Conservation (phyloP, 495 filamentous ascomycete species). For the Aspergillus kassunensis region DNA sequence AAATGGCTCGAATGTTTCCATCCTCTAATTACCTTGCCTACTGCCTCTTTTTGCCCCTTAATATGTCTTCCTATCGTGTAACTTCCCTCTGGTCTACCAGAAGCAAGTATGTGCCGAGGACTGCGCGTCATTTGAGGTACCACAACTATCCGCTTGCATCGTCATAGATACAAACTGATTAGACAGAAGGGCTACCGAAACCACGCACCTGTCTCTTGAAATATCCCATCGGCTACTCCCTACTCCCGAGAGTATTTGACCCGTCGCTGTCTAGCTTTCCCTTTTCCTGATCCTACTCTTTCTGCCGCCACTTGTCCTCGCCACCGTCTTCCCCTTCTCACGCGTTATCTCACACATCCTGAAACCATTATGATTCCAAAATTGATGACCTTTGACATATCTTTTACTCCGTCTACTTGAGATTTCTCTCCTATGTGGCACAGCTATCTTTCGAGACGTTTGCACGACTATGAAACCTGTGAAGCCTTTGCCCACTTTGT, state of each 20-base stretch:
- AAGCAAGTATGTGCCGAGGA: constrained; percentile 29
- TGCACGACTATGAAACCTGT: constrained; percentile 11
- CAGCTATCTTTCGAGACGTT: constrained; percentile 6
- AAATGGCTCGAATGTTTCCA: constrained; percentile 12
- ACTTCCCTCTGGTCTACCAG: constrained; percentile 54
- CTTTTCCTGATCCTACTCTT: constrained; percentile 1
- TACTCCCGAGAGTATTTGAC: neutral
- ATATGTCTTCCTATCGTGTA: constrained; percentile 41
- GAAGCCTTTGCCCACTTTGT: constrained; percentile 9
- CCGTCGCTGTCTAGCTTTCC: neutral
- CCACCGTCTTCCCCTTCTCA: neutral
- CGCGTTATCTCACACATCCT: constrained; percentile 8
- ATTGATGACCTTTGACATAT: constrained; percentile 7
- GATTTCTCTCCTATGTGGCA: constrained; percentile 14
- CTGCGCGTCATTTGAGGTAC: constrained; percentile 29
- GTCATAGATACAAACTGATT: constrained; percentile 20
- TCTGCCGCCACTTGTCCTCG: neutral
- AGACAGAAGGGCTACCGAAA: constrained; percentile 10
- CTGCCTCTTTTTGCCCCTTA: constrained; percentile 37
- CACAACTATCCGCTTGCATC: constrained; percentile 21
- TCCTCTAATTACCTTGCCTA: constrained; percentile 34
- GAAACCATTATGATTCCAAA: constrained; percentile 1
- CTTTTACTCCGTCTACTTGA: constrained; percentile 17
- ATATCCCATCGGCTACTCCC: neutral
- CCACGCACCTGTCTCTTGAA: constrained; percentile 2